These are phyloP conservation scores for Eucalyptus polybractea DNA, from an alignment of 345 rosid genomes.

Conservation along the genomic window DNA sequence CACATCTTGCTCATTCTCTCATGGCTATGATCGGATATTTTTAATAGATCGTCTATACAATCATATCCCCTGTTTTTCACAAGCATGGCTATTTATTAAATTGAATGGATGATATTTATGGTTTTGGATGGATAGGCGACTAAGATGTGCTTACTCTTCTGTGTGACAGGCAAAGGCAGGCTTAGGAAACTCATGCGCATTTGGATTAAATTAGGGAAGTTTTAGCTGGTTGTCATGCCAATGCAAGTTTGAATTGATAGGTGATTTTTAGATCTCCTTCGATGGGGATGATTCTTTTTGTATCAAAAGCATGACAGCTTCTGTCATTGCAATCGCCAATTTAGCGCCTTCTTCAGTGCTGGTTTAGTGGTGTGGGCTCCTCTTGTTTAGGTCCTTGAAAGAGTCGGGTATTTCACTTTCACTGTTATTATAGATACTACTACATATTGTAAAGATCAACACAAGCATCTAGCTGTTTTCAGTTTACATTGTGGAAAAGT, in stretches of 20 bases:
- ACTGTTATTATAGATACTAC: background rate
- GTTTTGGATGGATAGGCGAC: background rate
- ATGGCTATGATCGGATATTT: background rate
- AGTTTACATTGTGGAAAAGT: background rate
- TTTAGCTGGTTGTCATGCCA: background rate
- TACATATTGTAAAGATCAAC: background rate
- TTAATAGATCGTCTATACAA: background rate
- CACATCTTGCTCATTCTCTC: background rate
- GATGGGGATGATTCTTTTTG: background rate
- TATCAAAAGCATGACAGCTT: background rate
- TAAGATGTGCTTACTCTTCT: background rate
- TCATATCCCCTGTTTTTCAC: background rate
- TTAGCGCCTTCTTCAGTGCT: background rate
- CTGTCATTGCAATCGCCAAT: background rate
- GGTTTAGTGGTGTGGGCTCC: background rate
- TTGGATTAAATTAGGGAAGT: background rate
- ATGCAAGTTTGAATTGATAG: background rate
- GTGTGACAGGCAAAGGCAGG: slow-evolving; percentile 22
- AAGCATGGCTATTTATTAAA: background rate
- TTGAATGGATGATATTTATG: background rate
- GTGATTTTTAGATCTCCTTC: background rate
- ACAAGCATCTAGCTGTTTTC: background rate
- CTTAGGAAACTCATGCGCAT: background rate
- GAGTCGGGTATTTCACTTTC: background rate
- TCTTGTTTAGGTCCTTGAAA: background rate